A percentile compares a stretch with the other conserved stretches of the same genome.
phyloP scores from a whole-genome alignment of 2,329 filamentous ascomycete species.

The Sarocladium brachiariae region DNA sequence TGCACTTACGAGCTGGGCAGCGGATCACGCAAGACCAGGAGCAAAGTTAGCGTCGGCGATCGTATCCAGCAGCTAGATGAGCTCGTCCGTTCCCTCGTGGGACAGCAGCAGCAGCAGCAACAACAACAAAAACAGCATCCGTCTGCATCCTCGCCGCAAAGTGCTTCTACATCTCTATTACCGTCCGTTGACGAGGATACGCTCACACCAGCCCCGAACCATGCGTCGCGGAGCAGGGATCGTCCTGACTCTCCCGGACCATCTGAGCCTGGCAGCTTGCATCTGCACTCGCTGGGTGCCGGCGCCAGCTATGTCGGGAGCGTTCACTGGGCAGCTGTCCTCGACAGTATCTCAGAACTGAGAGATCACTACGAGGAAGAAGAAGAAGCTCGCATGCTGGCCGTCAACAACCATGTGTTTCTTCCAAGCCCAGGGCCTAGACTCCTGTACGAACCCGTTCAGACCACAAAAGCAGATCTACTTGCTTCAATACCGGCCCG shows the following conservation, averaged over 20 bases:
- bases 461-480: slow-evolving; percentile 22
- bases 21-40: neutral
- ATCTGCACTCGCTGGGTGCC: slow-evolving; percentile 1
- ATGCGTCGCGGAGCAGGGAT: neutral
- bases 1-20: slow-evolving; percentile 10
- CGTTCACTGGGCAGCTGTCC: slow-evolving; percentile 33
- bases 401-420: too few relatives aligned
- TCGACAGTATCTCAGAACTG: slow-evolving; percentile 33
- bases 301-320: slow-evolving; percentile 27
- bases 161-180: too few relatives aligned
- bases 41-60: slow-evolving; percentile 13
- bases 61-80: slow-evolving; percentile 22
- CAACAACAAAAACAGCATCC: neutral
- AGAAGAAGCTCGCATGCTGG: slow-evolving; percentile 13
- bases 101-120: neutral
- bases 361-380: slow-evolving; percentile 27
- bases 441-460: slow-evolving; percentile 26
- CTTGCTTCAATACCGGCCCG: slow-evolving; percentile 25
- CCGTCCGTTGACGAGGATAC: too few relatives aligned
- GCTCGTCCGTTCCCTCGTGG: slow-evolving; percentile 12
- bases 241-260: neutral
- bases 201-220: too few relatives aligned
- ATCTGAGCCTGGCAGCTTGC: slow-evolving; percentile 26
- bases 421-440: slow-evolving; percentile 13
- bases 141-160: neutral